Evolutionary conservation across 2,329 filamentous ascomycete species (phyloP).

Genomic region (Phaeophleospora eucalypticola): DNA sequence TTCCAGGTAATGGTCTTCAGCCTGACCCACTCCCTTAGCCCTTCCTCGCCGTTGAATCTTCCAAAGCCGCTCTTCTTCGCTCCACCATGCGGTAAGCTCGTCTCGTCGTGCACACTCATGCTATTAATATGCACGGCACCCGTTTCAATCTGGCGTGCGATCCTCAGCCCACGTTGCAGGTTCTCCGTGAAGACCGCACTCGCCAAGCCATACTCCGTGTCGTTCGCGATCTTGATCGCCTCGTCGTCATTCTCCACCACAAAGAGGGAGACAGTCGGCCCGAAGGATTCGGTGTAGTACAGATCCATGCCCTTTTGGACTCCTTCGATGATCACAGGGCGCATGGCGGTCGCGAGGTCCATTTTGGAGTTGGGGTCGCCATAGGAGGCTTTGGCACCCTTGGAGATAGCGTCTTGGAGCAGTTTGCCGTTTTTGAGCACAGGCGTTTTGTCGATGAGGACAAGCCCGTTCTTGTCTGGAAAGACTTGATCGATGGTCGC

Average conservation of each 20-base stretch:
- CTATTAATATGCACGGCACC: constrained; percentile 53
- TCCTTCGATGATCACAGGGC: constrained; percentile 62
- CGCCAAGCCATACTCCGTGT: constrained; percentile 71
- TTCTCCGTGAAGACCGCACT: constrained; percentile 69
- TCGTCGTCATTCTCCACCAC: constrained; percentile 63
- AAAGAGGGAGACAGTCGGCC: constrained; percentile 66
- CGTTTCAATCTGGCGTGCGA: constrained; percentile 49
- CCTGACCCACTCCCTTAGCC: constrained; percentile 45
- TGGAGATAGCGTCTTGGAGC: constrained; percentile 52
- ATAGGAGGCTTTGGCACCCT: constrained; percentile 54
- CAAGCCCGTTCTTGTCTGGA: constrained; percentile 36
- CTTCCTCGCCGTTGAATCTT: constrained; percentile 43
- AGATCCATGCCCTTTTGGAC: constrained; percentile 68
- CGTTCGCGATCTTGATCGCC: constrained; percentile 68
- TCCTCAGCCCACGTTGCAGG: constrained; percentile 43
- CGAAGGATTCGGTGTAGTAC: constrained; percentile 70
- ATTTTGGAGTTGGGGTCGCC: constrained; percentile 36
- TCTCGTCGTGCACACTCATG: constrained; percentile 47
- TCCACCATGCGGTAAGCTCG: constrained; percentile 44
- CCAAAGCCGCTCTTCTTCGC: constrained; percentile 46
- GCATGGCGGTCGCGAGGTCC: constrained; percentile 41
- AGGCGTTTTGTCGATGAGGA: constrained; percentile 42
- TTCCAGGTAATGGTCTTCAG: constrained; percentile 30
- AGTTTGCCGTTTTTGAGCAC: constrained; percentile 52
- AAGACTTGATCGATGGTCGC: constrained; percentile 45